Percentiles rank a stretch among this genome's conserved stretches.
Conservation (phyloP, 306 rosid genomes). For the Cicer cuneatum region DNA sequence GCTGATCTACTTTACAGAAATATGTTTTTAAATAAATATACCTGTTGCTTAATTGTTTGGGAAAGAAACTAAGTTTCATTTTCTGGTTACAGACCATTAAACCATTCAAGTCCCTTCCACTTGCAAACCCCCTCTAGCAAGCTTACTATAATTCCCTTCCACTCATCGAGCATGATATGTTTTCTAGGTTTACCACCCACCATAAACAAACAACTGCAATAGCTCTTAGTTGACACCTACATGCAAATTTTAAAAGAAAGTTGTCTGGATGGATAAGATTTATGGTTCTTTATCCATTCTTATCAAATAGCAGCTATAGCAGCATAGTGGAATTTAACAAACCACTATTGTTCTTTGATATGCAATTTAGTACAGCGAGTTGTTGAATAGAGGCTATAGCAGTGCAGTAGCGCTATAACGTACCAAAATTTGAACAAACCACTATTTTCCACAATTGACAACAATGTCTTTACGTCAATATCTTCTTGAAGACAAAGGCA, state of each 20-base stretch:
- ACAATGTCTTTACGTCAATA: neutral
- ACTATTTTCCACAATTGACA: neutral
- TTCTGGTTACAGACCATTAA: neutral
- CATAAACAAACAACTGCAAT: constrained; percentile 6
- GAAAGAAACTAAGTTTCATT: neutral
- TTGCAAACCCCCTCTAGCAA: constrained; percentile 6
- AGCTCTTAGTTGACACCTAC: constrained; percentile 27
- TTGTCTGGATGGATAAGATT: neutral
- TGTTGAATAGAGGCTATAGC: no score
- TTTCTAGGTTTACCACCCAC: constrained; percentile 1
- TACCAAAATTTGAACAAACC: neutral
- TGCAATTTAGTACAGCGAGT: no score
- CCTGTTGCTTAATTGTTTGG: neutral
- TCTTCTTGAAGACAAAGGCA: neutral
- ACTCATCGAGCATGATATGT: neutral
- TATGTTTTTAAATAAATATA: neutral
- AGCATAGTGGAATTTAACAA: no score
- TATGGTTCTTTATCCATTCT: constrained; percentile 1
- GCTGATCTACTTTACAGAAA: neutral
- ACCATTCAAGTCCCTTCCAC: neutral
- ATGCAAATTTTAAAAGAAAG: constrained; percentile 12
- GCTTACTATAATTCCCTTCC: constrained; percentile 29
- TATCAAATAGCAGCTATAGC: neutral
- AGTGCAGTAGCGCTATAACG: neutral
- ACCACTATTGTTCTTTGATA: no score